phyloP scores from a whole-genome alignment of 2,329 filamentous ascomycete genomes.

The Chaetomium sp. region DNA sequence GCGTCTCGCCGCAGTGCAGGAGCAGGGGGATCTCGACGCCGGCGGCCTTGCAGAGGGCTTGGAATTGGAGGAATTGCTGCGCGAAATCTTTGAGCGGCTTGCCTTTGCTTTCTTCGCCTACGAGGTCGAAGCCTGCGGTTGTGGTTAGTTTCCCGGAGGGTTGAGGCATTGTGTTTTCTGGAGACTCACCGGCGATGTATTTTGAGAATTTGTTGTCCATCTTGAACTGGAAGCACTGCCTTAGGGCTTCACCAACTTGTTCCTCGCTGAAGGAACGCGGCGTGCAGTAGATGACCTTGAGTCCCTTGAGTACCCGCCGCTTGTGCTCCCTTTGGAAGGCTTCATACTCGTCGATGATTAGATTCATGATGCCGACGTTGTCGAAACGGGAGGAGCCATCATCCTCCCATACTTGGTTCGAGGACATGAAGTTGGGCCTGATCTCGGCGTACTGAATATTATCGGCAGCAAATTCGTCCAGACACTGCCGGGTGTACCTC shows the following conservation, averaged over 20 bases:
- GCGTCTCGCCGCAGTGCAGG: slow-evolving; percentile 76
- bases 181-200: slow-evolving; percentile 62
- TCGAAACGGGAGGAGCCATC: slow-evolving; percentile 56
- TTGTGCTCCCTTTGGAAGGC: slow-evolving; percentile 46
- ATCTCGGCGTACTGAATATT: slow-evolving; percentile 73
- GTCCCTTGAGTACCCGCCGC: slow-evolving; percentile 57
- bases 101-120: slow-evolving; percentile 67
- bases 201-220: slow-evolving; percentile 49
- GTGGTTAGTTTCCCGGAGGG: not conserved
- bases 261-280: slow-evolving; percentile 59
- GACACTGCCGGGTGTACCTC: slow-evolving; percentile 60
- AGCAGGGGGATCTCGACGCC: slow-evolving; percentile 67
- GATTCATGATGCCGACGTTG: slow-evolving; percentile 61
- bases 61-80: slow-evolving; percentile 59
- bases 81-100: slow-evolving; percentile 60
- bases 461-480: slow-evolving; percentile 64
- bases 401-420: slow-evolving; percentile 62
- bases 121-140: slow-evolving; percentile 64
- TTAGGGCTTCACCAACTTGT: slow-evolving; percentile 54
- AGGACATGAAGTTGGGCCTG: slow-evolving; percentile 67
- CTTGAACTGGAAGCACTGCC: slow-evolving; percentile 66
- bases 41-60: slow-evolving; percentile 50
- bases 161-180: not conserved
- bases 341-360: slow-evolving; percentile 59
- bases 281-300: slow-evolving; percentile 73